phyloP scores from a whole-genome alignment of 1,284 basidiomycete species.

The Naganishia sp. region DNA sequence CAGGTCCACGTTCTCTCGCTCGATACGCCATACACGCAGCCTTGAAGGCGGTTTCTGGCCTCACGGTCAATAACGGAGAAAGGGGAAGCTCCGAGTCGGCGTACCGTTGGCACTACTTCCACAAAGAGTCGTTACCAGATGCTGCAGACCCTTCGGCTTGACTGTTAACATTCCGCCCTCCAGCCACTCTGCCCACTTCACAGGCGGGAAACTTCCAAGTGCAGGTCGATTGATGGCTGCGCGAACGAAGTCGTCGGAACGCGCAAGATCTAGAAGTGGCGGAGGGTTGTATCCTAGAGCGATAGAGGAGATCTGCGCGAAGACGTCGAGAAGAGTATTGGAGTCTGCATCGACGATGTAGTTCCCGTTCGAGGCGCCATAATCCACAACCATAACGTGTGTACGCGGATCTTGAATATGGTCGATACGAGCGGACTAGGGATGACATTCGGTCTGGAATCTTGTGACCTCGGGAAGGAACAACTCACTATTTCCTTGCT shows the following conservation, averaged over 20 bases:
- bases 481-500: constrained; percentile 35
- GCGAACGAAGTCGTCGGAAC: constrained; percentile 40
- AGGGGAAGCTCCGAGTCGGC: too few relatives aligned
- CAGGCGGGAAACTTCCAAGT: constrained; percentile 59
- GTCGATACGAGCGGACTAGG: constrained; percentile 44
- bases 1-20: constrained; percentile 44
- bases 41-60: constrained; percentile 59
- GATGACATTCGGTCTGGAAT: not conserved
- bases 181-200: constrained; percentile 56
- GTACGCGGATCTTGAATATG: constrained; percentile 54
- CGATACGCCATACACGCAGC: constrained; percentile 59
- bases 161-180: constrained; percentile 57
- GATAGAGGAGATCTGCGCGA: constrained; percentile 58
- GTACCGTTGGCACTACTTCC: constrained; percentile 46
- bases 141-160: constrained; percentile 57
- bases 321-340: constrained; percentile 60
- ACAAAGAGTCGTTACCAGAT: constrained; percentile 54
- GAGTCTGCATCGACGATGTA: constrained; percentile 61
- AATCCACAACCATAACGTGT: constrained; percentile 49
- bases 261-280: constrained; percentile 31
- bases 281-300: constrained; percentile 44
- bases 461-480: not conserved
- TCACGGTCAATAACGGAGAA: not conserved
- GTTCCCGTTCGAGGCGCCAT: constrained; percentile 45
- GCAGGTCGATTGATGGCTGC: constrained; percentile 58